Evolutionary conservation across 306 rosid genomes (phyloP).

Genomic region (Medicago lupulina): DNA sequence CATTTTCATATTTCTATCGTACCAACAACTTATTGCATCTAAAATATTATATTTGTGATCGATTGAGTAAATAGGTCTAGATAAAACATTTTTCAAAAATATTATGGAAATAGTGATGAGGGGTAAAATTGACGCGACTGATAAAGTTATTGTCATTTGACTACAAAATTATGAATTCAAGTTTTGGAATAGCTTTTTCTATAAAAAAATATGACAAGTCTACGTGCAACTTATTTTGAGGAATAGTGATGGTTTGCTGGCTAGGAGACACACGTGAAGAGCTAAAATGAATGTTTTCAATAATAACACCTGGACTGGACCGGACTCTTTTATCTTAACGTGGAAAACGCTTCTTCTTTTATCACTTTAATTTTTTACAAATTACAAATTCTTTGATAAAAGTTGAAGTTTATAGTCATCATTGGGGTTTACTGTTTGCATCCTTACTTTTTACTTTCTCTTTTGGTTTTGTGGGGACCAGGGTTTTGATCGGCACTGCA

Average conservation of each 20-base stretch:
- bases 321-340: conserved; percentile 39
- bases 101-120: too few species aligned
- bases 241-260: conserved; percentile 58
- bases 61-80: too few species aligned
- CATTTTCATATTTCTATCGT: too few species aligned
- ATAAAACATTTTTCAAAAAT: too few species aligned
- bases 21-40: too few species aligned
- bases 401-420: conserved; percentile 40
- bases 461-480: conserved; percentile 25
- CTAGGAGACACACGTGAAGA: conserved; percentile 68
- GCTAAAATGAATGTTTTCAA: conserved; percentile 49
- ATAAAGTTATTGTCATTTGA: too few species aligned
- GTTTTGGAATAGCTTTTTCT: too few species aligned
- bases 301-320: conserved; percentile 31
- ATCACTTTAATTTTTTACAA: conserved; percentile 13
- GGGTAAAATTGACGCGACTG: too few species aligned
- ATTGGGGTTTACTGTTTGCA: not conserved
- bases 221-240: not conserved
- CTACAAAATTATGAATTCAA: too few species aligned
- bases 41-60: too few species aligned
- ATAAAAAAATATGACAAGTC: too few species aligned
- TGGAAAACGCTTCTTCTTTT: conserved; percentile 32
- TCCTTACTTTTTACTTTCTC: not conserved
- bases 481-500: conserved; percentile 38
- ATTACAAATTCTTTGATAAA: conserved; percentile 31